phyloP scores from a whole-genome alignment of 1,284 basidiomycete species.

The Lignosus rhinocerotis region DNA sequence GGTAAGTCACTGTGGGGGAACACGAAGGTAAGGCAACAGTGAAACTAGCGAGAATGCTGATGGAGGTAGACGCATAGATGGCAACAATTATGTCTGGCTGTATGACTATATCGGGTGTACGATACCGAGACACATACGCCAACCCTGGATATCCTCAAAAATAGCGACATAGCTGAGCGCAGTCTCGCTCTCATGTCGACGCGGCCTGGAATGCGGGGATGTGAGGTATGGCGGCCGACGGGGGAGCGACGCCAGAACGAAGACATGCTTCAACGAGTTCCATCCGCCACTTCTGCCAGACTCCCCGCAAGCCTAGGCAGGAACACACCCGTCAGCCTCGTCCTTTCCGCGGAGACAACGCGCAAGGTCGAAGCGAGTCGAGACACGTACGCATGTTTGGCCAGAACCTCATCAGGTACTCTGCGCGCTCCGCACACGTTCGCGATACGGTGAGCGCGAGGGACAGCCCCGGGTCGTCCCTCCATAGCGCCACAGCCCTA shows the following conservation, averaged over 20 bases:
- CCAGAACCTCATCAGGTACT: slow-evolving; percentile 65
- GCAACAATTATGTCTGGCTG: neutral
- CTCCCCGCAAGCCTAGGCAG: slow-evolving; percentile 8
- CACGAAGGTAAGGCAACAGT: too few species aligned
- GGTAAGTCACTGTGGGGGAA: too few species aligned
- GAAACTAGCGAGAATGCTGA: too few species aligned
- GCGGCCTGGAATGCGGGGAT: neutral
- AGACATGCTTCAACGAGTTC: slow-evolving; percentile 16
- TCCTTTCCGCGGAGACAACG: neutral
- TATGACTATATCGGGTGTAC: slow-evolving; percentile 6
- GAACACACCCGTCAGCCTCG: neutral
- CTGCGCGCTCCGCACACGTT: slow-evolving; percentile 55
- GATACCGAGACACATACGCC: neutral
- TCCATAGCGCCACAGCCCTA: slow-evolving; percentile 58
- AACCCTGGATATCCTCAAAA: neutral
- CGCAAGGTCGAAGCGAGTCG: neutral
- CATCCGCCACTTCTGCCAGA: slow-evolving; percentile 13
- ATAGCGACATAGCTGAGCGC: neutral
- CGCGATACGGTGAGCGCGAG: slow-evolving; percentile 64
- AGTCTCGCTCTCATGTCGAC: neutral
- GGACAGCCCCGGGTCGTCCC: slow-evolving; percentile 55
- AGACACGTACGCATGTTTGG: slow-evolving; percentile 54
- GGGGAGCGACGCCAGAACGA: slow-evolving; percentile 14
- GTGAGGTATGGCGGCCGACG: neutral
- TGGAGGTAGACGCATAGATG: too few species aligned